A percentile compares a stretch with the other conserved stretches of the same genome.
Conservation (phyloP, 78 protist genomes). For the Acrasis kona region DNA sequence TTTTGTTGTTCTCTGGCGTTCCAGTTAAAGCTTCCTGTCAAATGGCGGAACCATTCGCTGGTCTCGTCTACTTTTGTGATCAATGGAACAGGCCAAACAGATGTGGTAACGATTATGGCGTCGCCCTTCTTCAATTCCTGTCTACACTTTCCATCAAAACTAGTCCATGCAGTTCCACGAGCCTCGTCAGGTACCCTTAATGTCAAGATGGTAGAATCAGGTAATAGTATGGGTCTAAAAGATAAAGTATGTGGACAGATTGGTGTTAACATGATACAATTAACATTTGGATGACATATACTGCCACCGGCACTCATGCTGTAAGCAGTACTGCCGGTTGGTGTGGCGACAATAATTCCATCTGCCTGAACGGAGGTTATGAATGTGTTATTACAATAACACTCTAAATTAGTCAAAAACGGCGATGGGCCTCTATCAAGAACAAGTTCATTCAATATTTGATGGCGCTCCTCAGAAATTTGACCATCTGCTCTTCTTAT, state of each 20-base stretch:
- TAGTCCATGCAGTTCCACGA: not conserved
- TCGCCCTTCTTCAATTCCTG: not conserved
- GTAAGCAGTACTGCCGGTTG: slow-evolving; percentile 85
- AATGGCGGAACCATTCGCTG: not conserved
- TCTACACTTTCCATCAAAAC: not conserved
- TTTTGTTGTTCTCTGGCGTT: not conserved
- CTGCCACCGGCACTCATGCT: slow-evolving; percentile 82
- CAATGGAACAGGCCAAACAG: not conserved
- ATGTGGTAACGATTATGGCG: not conserved
- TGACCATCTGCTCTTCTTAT: not conserved
- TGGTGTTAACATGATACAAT: slow-evolving; percentile 73
- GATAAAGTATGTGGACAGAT: slow-evolving; percentile 82
- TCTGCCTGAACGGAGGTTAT: slow-evolving; percentile 77
- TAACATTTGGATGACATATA: slow-evolving; percentile 72
- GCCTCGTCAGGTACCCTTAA: not conserved
- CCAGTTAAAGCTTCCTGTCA: not conserved
- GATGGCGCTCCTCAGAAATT: not conserved
- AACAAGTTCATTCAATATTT: slow-evolving; percentile 24
- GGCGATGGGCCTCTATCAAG: slow-evolving; percentile 58
- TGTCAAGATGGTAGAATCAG: not conserved
- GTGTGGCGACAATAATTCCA: slow-evolving; percentile 53
- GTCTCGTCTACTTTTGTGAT: slow-evolving; percentile 3
- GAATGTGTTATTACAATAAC: slow-evolving; percentile 41
- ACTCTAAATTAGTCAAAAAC: slow-evolving; percentile 56
- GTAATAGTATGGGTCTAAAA: slow-evolving; percentile 67